Base-by-base conservation (phyloP, 176 grass and related monocot species). In the Cenchrus purpureus region DNA sequence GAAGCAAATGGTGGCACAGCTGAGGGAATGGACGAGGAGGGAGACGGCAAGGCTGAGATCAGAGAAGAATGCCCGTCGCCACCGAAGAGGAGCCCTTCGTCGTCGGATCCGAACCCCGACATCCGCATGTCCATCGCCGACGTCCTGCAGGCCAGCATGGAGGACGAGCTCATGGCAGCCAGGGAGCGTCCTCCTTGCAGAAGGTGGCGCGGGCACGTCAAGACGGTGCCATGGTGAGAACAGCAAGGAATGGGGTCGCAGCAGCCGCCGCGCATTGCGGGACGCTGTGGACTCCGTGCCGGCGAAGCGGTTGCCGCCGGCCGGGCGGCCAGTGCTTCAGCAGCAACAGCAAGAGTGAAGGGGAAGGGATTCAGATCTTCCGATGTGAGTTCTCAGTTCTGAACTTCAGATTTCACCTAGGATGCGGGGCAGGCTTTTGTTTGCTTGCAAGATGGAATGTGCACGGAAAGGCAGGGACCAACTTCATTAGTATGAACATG, bases 81-180 rank as follows among this genome's bases (percentile, higher is more conserved):
- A 3, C 20, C 71, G 2, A 86, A 60, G 58, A 82, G 60, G 8
- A 49, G 81, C 40, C 63, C 74, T 4, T 88, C 71, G 7, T 72
- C 85, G 1, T 46, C 77, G 10, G 59, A 46, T 74, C 62, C 80
- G 15, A 55, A 72, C 58, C 53, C 19, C 1, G 82, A 83, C 64
- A 55, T 16, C 46, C 82, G 81, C 28, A 63, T 96, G 80, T 89
- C 91, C 59, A 99, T 99, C 55, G 94, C 91, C 7, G 90, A 91
- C 57, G 88, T 96, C 5, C 82, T 99, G 86, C 89, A 74, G 63
- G 76, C 65, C 82, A 91, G 82, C 68, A 92, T 92, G 86, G 97
- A 99, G 44, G 97, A 92, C 2, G 92, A 95, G 77, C 65, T 88
- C 68, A 32, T 85, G 31, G 90, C 85, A 10, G 94, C 93, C 59